Percentiles rank a stretch among this genome's conserved stretches.
Evolutionary conservation across 495 filamentous ascomycete species (phyloP).

Genomic region (Podospora conica): DNA sequence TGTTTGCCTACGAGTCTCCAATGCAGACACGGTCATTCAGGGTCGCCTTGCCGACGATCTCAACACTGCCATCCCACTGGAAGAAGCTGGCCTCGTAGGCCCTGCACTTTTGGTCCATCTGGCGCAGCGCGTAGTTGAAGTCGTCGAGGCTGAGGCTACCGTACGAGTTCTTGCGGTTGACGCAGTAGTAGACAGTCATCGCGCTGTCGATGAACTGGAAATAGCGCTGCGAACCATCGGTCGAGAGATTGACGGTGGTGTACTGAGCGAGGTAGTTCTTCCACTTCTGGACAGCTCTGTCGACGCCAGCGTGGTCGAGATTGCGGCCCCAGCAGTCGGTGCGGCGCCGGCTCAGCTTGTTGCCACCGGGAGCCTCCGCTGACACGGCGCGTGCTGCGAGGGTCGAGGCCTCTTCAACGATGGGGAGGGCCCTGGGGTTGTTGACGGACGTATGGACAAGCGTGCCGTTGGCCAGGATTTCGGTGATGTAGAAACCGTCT

Average conservation of each 20-base stretch:
- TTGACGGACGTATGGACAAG: not conserved
- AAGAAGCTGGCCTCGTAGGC: conserved; percentile 2
- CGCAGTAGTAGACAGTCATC: conserved; percentile 1
- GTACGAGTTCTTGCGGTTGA: not conserved
- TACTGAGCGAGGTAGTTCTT: not conserved
- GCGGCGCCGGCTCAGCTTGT: not conserved
- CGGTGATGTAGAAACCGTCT: not conserved
- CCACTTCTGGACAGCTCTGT: not conserved
- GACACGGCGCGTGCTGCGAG: not conserved
- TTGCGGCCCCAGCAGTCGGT: not conserved
- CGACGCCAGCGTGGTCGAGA: not conserved
- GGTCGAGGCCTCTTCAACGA: not conserved
- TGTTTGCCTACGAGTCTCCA: too few relatives aligned
- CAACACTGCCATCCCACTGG: not conserved
- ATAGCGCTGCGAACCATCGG: not conserved
- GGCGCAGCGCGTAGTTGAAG: conserved; percentile 1
- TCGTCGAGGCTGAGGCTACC: not conserved
- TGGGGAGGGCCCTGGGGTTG: not conserved
- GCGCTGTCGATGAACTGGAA: not conserved
- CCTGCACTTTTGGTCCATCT: not conserved
- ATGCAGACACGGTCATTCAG: too few relatives aligned
- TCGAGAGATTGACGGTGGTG: not conserved
- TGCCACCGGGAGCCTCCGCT: too few relatives aligned
- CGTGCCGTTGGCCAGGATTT: not conserved
- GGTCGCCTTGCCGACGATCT: conserved; percentile 5